phyloP scores from a whole-genome alignment of 768 basidiomycete species.

The Tulasnella calospora region DNA sequence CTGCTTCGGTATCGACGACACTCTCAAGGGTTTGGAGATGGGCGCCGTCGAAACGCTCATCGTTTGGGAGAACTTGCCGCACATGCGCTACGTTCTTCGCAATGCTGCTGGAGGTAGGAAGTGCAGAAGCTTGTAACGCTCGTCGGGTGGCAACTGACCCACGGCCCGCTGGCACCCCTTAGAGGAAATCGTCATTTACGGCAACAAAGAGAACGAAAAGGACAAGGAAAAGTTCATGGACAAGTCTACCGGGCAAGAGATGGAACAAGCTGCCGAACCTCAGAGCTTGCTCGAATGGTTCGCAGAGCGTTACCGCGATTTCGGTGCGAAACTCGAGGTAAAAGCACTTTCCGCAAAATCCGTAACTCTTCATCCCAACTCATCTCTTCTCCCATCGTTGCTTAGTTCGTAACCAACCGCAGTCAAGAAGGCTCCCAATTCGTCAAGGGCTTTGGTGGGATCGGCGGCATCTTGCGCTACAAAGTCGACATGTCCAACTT shows the following conservation, averaged over 20 bases:
- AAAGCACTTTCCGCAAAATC: background rate
- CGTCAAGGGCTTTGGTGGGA: conserved; percentile 97
- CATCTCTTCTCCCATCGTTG: background rate
- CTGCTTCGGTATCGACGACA: conserved; percentile 97
- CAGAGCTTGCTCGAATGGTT: conserved; percentile 95
- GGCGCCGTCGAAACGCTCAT: conserved; percentile 96
- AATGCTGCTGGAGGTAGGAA: conserved; percentile 82
- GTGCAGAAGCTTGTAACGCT: background rate
- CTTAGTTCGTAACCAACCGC: conserved; percentile 84
- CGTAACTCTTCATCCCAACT: background rate
- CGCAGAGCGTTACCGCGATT: conserved; percentile 96
- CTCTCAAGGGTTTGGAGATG: conserved; percentile 90
- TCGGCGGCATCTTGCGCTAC: conserved; percentile 92
- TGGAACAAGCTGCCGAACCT: conserved; percentile 83
- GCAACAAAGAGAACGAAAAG: conserved; percentile 77
- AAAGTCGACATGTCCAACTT: conserved; percentile 94
- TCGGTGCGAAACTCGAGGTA: conserved; percentile 83
- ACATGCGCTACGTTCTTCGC: conserved; percentile 78
- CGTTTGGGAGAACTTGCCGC: conserved; percentile 97
- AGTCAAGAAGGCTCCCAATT: conserved; percentile 98
- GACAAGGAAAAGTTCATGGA: conserved; percentile 93
- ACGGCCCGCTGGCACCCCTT: conserved; percentile 10
- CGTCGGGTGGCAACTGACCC: background rate
- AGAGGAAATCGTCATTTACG: conserved; percentile 83
- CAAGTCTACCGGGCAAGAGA: conserved; percentile 90